A percentile compares a stretch with the other conserved stretches of the same genome.
phyloP scores from a whole-genome alignment of 225 moss, liverwort and hornwort genomes.

The Rhytidiadelphus loreus region DNA sequence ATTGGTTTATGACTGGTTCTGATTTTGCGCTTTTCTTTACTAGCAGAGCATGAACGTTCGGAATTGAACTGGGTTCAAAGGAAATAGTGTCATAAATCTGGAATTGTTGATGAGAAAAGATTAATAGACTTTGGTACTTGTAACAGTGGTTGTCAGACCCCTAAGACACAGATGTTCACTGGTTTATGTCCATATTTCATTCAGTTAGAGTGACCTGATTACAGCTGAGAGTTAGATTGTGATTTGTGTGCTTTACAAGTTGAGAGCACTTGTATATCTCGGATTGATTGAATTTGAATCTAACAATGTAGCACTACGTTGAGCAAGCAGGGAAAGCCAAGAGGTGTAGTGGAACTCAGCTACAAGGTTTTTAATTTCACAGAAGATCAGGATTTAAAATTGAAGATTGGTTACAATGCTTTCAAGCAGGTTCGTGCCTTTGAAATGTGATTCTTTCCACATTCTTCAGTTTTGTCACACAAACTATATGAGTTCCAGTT shows the following conservation, averaged over 20 bases:
- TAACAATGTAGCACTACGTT: not conserved
- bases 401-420: constrained; percentile 83
- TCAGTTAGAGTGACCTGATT: not conserved
- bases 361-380: constrained; percentile 95
- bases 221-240: not conserved
- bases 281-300: not conserved
- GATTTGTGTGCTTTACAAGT: not conserved
- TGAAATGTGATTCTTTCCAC: not conserved
- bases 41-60: not conserved
- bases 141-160: no score
- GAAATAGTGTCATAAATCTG: not conserved
- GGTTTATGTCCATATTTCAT: not conserved
- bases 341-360: constrained; percentile 82
- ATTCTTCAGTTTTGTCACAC: not conserved
- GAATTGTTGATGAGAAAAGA: no score
- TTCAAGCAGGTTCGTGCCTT: constrained; percentile 47
- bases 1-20: not conserved
- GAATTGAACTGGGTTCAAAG: not conserved
- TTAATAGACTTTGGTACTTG: not conserved
- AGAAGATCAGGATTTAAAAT: constrained; percentile 92
- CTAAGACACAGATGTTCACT: not conserved
- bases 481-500: not conserved
- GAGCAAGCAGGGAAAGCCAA: constrained; percentile 52
- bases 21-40: not conserved
- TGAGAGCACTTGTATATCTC: not conserved